Conservation (phyloP, 2,329 filamentous ascomycete species). For the Hawksworthiomyces lignivorus region DNA sequence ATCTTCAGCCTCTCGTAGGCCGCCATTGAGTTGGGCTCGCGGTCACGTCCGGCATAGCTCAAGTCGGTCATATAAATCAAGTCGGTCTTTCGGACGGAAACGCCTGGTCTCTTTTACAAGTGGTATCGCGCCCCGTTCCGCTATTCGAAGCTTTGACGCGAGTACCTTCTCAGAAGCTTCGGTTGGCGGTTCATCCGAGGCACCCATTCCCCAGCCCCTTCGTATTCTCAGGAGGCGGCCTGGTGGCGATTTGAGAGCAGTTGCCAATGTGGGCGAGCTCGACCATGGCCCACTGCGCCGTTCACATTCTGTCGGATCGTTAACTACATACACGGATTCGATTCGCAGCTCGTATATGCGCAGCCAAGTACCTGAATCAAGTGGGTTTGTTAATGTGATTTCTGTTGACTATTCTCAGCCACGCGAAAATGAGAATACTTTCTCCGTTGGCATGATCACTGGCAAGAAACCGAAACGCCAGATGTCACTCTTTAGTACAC, state of each 20-base stretch:
- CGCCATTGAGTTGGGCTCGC: constrained; percentile 25
- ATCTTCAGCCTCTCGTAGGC: constrained; percentile 20
- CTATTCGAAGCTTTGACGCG: constrained; percentile 54
- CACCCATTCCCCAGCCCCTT: constrained; percentile 42
- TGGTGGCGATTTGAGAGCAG: constrained; percentile 66
- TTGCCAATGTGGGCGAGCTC: constrained; percentile 56
- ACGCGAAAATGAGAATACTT: constrained; percentile 35
- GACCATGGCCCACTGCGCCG: constrained; percentile 41
- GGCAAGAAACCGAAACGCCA: constrained; percentile 39
- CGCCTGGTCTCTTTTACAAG: constrained; percentile 56
- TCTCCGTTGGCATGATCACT: constrained; percentile 52
- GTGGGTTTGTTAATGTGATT: constrained; percentile 34
- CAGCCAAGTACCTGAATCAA: constrained; percentile 31
- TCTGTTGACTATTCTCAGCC: constrained; percentile 34
- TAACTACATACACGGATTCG: constrained; percentile 55
- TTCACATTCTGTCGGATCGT: constrained; percentile 51
- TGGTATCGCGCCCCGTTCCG: constrained; percentile 40
- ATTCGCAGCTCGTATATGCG: constrained; percentile 49
- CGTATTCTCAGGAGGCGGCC: constrained; percentile 63
- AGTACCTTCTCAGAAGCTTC: constrained; percentile 48
- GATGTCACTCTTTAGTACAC: constrained; percentile 52
- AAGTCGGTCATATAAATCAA: constrained; percentile 40
- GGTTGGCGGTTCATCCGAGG: constrained; percentile 37
- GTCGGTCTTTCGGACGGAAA: constrained; percentile 43
- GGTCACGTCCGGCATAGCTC: constrained; percentile 40